Base-by-base conservation (phyloP, 192 early-diverging fungal species). In the Entomortierella parvispora region DNA sequence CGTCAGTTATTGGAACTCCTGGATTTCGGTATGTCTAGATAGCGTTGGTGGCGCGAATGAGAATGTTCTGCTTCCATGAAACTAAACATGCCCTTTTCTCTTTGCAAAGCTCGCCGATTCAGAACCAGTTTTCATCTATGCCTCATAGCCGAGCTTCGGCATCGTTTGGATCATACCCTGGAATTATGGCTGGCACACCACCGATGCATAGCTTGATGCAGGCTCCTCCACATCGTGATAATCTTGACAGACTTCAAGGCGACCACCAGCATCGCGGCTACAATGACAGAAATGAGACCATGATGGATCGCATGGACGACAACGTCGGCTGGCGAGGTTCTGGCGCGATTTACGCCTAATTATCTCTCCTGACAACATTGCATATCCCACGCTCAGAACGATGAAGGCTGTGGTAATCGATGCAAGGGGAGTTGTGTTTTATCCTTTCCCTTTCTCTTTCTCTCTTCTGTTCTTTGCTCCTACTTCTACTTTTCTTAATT, bases 261-360 rank as follows among this genome's bases (percentile, higher is more conserved):
- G 71, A 75, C 14, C 71, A 66, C 50, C 64, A 65, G 18, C 54
- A 46, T 58, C 64, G 71, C 4, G 58, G 4, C 43, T 67, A 56
- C 44, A 66, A 52, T 32, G 64, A 75, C 2, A 62, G 67, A n/a
- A 79, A 81, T 37, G 82, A 84, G 3, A 63, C 25, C 10, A 52
- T 79, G 22, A 57, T 81, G 71, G 75, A 79, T 26, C 74, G 80
- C 51, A 75, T 84, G 66, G 82, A 84, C 14, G 82, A 84, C 18
- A 49, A 62, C 6, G 67, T 42, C 0, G 64, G 62, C 22, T 83
- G 82, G 82, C 67, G 80, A 58, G 75, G 81, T 37, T 58, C 77
- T 3, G 48, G 66, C 4, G 79, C 69, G 0, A 79, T 72, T n/a
- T 81, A 74, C 44, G 69, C 71, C 25, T 75, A 80, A 57, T 40